Evolutionary conservation across 345 rosid species (phyloP).

Genomic region (Salix exigua): DNA sequence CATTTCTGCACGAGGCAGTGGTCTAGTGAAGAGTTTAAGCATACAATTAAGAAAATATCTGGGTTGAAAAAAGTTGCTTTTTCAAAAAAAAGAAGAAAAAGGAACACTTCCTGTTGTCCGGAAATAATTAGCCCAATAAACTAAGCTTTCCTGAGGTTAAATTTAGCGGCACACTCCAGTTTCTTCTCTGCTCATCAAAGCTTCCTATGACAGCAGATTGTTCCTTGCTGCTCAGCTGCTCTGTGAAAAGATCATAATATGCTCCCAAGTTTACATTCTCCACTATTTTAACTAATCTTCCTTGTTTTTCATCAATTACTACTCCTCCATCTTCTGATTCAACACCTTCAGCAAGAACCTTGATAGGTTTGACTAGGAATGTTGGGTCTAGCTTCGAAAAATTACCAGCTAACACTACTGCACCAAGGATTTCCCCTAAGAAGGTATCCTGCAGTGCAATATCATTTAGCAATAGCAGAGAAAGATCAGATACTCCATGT

Average conservation of each 20-base stretch:
- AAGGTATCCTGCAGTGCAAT: constrained; percentile 53
- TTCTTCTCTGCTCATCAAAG: constrained; percentile 60
- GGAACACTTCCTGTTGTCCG: constrained; percentile 8
- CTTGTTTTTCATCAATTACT: constrained; percentile 33
- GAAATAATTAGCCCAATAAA: not conserved
- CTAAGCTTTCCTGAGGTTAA: not conserved
- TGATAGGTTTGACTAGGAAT: constrained; percentile 36
- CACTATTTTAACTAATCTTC: constrained; percentile 45
- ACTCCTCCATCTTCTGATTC: constrained; percentile 58
- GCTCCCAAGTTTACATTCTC: constrained; percentile 39
- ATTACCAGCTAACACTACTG: constrained; percentile 48
- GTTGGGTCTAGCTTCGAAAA: constrained; percentile 36
- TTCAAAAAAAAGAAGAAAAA: not conserved
- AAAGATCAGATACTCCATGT: no score
- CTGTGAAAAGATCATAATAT: constrained; percentile 41
- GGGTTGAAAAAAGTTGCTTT: no score
- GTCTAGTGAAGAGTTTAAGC: not conserved
- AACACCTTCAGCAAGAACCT: constrained; percentile 48
- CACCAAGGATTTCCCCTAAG: constrained; percentile 82
- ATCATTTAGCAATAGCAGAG: not conserved
- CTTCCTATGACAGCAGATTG: constrained; percentile 77
- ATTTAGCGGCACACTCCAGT: constrained; percentile 53
- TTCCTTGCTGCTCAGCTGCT: constrained; percentile 37
- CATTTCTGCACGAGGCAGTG: not conserved
- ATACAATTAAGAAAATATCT: not conserved